A percentile compares a stretch with the other conserved stretches of the same genome.
phyloP scores from a whole-genome alignment of 2,329 filamentous ascomycete species.

The Triangularia setosa region DNA sequence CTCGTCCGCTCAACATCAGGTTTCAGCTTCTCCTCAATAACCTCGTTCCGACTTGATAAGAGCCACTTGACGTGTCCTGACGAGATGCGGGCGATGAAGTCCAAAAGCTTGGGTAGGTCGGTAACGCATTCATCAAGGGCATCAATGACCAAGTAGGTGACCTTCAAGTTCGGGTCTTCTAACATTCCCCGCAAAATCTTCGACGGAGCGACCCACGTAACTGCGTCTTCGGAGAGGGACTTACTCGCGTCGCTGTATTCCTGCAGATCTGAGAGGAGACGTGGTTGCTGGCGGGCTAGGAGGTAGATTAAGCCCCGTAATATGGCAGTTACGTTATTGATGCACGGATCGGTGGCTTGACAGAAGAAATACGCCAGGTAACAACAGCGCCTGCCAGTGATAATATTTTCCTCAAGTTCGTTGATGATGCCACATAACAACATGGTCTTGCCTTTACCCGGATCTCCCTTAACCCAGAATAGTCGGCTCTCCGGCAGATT shows the following conservation, averaged over 20 bases:
- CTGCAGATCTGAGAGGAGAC: conserved; percentile 35
- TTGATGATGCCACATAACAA: conserved; percentile 38
- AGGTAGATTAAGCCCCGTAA: conserved; percentile 32
- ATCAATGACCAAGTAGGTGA: conserved; percentile 40
- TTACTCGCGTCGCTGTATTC: not conserved
- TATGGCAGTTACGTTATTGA: conserved; percentile 31
- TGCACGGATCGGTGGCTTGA: conserved; percentile 18
- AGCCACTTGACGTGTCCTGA: conserved; percentile 38
- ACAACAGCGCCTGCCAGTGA: not conserved
- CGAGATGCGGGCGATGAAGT: conserved; percentile 31
- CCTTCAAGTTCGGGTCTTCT: conserved; percentile 30
- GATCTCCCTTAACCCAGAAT: too few relatives aligned
- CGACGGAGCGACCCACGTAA: conserved; percentile 37
- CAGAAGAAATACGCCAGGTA: conserved; percentile 33
- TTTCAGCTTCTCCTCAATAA: conserved; percentile 34
- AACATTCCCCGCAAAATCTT: conserved; percentile 40
- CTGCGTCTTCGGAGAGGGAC: conserved; percentile 33
- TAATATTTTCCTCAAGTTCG: conserved; percentile 24
- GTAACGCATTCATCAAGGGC: conserved; percentile 44
- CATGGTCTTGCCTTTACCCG: conserved; percentile 38
- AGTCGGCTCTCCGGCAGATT: not conserved
- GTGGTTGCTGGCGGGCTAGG: conserved; percentile 29
- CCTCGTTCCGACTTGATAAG: conserved; percentile 41
- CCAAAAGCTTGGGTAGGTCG: conserved; percentile 32
- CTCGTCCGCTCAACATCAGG: conserved; percentile 20